Base-by-base conservation (phyloP, 352 stramenopile genomes). In the Pythium dissotocum region DNA sequence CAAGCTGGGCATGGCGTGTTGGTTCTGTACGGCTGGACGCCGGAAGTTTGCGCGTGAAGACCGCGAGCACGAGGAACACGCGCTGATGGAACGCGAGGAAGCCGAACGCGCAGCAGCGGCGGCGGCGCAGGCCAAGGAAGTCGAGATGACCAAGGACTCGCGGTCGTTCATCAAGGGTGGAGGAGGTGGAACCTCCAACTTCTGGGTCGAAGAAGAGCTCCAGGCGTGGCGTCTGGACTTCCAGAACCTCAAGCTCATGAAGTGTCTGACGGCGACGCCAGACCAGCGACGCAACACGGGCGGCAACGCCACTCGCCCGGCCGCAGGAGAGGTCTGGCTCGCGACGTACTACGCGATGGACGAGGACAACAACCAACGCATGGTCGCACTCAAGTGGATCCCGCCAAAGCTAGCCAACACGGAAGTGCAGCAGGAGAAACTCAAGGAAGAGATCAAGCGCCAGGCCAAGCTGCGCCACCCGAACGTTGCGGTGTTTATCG, bases 131-230 rank as follows among this genome's bases (percentile, higher is more conserved):
- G 60, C 60, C 33, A 66, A 66, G 49, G 65, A 65, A 14, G 26
- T 40, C 10, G 49, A 57, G 28, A 32, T 56, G 32, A 14, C 42
- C 18, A 63, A 63, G 57, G 57, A 63, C 24, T 52, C 24, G 18
- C 57, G 42, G 6, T 40, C 36, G 1, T 52, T 40, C 21, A 8
- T 36, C 13, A 67, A 70, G 28, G 28, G 28, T 30, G 28, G 28
- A 26, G 24, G 18, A 13, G 58, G 38, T 35, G 63, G 64, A 60
- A 32, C 48, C 10, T 63, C 62, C 38, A 80, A 72, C 4, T 89
- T 91, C 60, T 91, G 83, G 83, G 74, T 91, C 28, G 78, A 88
- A 9, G 78, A 89, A 58, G 83, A 89, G 51, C 75, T 89, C 18
- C 80, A 91, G 66, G 70, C 79, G 14, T 91, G 83, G 83, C 77